Conservation (phyloP, 1,284 basidiomycete species). For the Blastosporella zonata region DNA sequence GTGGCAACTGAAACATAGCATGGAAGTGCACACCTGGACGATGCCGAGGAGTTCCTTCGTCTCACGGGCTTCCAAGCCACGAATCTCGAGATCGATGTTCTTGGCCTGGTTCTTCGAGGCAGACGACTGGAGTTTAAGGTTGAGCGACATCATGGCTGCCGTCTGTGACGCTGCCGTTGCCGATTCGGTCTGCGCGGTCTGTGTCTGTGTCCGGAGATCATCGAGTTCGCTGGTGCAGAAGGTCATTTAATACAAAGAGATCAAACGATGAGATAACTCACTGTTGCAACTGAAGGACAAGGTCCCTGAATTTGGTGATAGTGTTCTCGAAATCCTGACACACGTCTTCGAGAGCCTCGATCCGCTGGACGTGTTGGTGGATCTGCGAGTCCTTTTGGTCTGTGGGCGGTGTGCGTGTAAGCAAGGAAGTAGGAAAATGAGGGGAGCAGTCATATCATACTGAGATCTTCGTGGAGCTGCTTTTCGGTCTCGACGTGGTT, state of each 20-base stretch:
- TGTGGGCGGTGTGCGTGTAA: slow-evolving; percentile 27
- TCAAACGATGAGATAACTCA: slow-evolving; percentile 30
- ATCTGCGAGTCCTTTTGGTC: slow-evolving; percentile 72
- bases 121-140: slow-evolving; percentile 87
- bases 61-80: slow-evolving; percentile 80
- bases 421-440: not conserved
- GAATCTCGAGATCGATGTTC: slow-evolving; percentile 84
- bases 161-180: slow-evolving; percentile 73
- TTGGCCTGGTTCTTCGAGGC: slow-evolving; percentile 87
- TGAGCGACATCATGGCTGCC: slow-evolving; percentile 85
- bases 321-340: slow-evolving; percentile 86
- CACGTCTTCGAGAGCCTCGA: slow-evolving; percentile 69
- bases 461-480: slow-evolving; percentile 86
- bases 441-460: slow-evolving; percentile 38
- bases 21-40: slow-evolving; percentile 49
- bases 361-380: slow-evolving; percentile 63
- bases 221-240: slow-evolving; percentile 71
- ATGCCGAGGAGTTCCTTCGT: slow-evolving; percentile 73
- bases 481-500: slow-evolving; percentile 95
- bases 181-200: slow-evolving; percentile 79
- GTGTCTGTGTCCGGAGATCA: slow-evolving; percentile 75
- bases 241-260: not conserved
- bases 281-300: slow-evolving; percentile 82
- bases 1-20: not conserved
- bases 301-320: slow-evolving; percentile 87